These are phyloP conservation scores for Penicillium diatomitis DNA, from an alignment of 495 filamentous ascomycete genomes.

Conservation along the genomic window DNA sequence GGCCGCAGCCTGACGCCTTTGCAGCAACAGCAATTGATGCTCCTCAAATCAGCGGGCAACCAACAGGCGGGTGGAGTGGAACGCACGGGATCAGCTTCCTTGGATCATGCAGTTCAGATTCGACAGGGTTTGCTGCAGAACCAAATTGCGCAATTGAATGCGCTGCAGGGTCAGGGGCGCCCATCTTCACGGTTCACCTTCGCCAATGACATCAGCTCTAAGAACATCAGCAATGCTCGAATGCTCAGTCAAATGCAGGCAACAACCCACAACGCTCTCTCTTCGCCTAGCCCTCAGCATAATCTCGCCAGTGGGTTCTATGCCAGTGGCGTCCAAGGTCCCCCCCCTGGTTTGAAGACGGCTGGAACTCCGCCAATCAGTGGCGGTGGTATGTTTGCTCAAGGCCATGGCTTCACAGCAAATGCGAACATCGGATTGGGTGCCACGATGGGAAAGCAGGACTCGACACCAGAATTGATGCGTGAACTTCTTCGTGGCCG, in stretches of 20 bases:
- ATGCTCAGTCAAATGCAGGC: conserved; percentile 88
- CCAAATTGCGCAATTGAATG: conserved; percentile 40
- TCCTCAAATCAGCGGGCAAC: conserved; percentile 52
- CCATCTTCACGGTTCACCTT: conserved; percentile 87
- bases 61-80: conserved; percentile 47
- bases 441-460: conserved; percentile 56
- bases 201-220: conserved; percentile 69
- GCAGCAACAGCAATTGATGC: conserved; percentile 64
- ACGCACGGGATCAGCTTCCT: conserved; percentile 33
- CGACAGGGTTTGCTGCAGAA: conserved; percentile 52
- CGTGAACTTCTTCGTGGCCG: conserved; percentile 63
- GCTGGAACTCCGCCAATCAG: conserved; percentile 82
- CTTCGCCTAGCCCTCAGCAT: conserved; percentile 47
- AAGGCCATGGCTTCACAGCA: conserved; percentile 65
- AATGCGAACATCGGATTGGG: conserved; percentile 62
- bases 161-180: conserved; percentile 65
- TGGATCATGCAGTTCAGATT: conserved; percentile 33
- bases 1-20: conserved; percentile 68
- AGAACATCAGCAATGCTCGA: conserved; percentile 73
- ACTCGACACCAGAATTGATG: conserved; percentile 67
- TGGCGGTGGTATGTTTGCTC: conserved; percentile 66
- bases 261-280: conserved; percentile 46
- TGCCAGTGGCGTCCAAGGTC: conserved; percentile 65
- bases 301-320: conserved; percentile 37
- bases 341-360: conserved; percentile 91